Conservation (phyloP, 83 land plant genomes). For the Picea abies region DNA sequence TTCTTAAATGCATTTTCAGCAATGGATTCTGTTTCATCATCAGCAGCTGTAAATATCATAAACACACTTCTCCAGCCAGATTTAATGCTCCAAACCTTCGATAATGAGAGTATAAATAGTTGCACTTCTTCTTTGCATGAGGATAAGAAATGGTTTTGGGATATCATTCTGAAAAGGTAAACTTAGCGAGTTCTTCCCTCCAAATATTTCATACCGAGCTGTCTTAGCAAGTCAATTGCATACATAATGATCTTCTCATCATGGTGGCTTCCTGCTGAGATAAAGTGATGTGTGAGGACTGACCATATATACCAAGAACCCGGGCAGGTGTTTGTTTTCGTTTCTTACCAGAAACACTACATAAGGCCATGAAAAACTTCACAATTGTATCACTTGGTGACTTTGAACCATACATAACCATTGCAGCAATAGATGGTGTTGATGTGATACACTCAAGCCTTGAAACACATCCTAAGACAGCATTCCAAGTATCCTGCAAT, state of each 20-base stretch:
- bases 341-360: constrained; percentile 94
- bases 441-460: constrained; percentile 89
- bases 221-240: constrained; percentile 97
- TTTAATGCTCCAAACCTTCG: constrained; percentile 93
- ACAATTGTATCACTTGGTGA: constrained; percentile 91
- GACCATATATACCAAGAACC: constrained; percentile 95
- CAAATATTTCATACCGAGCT: constrained; percentile 95
- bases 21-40: constrained; percentile 83
- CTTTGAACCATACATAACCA: constrained; percentile 87
- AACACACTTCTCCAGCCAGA: constrained; percentile 97
- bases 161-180: constrained; percentile 97
- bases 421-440: constrained; percentile 65
- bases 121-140: constrained; percentile 77
- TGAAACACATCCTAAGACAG: constrained; percentile 92
- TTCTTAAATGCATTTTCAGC: constrained; percentile 96
- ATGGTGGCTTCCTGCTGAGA: constrained; percentile 94
- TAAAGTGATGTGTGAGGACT: constrained; percentile 88
- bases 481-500: constrained; percentile 93
- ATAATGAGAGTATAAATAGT: constrained; percentile 78
- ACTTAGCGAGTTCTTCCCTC: constrained; percentile 93
- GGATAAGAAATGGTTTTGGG: constrained; percentile 93
- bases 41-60: constrained; percentile 95
- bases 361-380: constrained; percentile 91
- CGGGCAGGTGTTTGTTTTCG: constrained; percentile 88
- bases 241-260: constrained; percentile 98